Conservation (phyloP, 2,329 filamentous ascomycete species). For the Phaeoacremonium minimum region DNA sequence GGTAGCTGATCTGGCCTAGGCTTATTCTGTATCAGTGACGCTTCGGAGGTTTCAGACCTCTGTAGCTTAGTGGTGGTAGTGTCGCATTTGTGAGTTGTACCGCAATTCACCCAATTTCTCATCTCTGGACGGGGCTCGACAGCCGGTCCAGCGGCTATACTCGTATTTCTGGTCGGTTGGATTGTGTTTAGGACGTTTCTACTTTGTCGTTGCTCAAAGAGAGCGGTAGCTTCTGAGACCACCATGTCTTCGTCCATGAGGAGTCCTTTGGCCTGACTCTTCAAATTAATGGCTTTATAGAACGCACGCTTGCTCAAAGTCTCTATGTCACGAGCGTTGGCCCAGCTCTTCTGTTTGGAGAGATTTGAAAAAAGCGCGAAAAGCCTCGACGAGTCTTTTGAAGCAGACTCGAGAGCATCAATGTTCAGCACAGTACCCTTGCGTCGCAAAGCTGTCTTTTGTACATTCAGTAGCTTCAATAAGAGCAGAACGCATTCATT, state of each 20-base stretch:
- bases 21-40: background rate
- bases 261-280: conserved; percentile 20
- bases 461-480: conserved; percentile 18
- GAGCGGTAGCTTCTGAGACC: conserved; percentile 9
- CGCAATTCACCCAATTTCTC: too few relatives aligned
- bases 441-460: conserved; percentile 13
- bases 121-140: background rate
- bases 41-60: background rate
- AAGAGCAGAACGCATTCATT: conserved; percentile 41
- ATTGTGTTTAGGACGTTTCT: conserved; percentile 1
- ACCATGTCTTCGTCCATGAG: conserved; percentile 8
- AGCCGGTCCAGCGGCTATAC: too few relatives aligned
- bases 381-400: conserved; percentile 14
- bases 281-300: conserved; percentile 26
- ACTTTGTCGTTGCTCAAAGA: conserved; percentile 15
- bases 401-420: conserved; percentile 13
- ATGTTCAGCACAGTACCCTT: conserved; percentile 16
- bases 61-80: background rate
- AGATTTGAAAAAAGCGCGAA: conserved; percentile 32
- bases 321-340: conserved; percentile 58
- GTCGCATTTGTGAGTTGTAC: background rate
- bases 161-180: background rate
- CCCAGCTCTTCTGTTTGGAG: conserved; percentile 46
- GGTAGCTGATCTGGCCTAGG: background rate
- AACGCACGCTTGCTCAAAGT: conserved; percentile 49